A percentile compares a stretch with the other conserved stretches of the same genome.
Evolutionary conservation across 371 early-diverging fungal genomes (phyloP).

Genomic region (Furculomyces boomerangus): DNA sequence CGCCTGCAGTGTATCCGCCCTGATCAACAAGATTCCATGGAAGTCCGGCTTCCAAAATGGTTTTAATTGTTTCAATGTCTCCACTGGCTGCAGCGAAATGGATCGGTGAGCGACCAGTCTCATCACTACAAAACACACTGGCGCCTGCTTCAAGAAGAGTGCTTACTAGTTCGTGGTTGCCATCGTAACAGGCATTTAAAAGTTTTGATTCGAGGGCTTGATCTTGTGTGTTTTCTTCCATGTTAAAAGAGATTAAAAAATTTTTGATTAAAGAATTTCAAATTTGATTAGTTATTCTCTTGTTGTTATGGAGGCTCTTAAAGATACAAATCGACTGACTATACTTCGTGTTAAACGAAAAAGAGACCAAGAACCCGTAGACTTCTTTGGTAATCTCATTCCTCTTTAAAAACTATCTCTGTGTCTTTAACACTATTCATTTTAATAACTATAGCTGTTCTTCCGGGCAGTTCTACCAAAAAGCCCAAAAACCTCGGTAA

Average conservation of each 20-base stretch:
- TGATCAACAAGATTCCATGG: slow-evolving; percentile 54
- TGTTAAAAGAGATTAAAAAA: not conserved
- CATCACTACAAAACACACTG: slow-evolving; percentile 23
- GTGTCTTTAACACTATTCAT: too few relatives aligned
- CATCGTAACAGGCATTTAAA: slow-evolving; percentile 21
- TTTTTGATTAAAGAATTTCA: too few relatives aligned
- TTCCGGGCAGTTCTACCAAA: too few relatives aligned
- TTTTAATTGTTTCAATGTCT: slow-evolving; percentile 32
- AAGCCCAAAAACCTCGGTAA: too few relatives aligned
- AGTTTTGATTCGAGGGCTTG: slow-evolving; percentile 10
- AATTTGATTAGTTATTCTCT: too few relatives aligned
- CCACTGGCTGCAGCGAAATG: slow-evolving; percentile 38
- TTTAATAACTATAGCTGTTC: too few relatives aligned
- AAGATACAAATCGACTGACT: not conserved
- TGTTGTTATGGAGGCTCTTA: not conserved
- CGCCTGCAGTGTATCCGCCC: slow-evolving; percentile 44
- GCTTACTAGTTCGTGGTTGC: slow-evolving; percentile 9
- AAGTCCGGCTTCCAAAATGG: slow-evolving; percentile 25
- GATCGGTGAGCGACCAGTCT: slow-evolving; percentile 30
- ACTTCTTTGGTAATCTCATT: not conserved
- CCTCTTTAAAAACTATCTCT: not conserved
- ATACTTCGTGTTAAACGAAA: slow-evolving; percentile 1
- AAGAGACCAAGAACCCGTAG: not conserved
- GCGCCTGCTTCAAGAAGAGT: slow-evolving; percentile 16
- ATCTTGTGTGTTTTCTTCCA: not conserved